Conservation (phyloP, 129 eudicot species). For the Scalesia atractyloides region DNA sequence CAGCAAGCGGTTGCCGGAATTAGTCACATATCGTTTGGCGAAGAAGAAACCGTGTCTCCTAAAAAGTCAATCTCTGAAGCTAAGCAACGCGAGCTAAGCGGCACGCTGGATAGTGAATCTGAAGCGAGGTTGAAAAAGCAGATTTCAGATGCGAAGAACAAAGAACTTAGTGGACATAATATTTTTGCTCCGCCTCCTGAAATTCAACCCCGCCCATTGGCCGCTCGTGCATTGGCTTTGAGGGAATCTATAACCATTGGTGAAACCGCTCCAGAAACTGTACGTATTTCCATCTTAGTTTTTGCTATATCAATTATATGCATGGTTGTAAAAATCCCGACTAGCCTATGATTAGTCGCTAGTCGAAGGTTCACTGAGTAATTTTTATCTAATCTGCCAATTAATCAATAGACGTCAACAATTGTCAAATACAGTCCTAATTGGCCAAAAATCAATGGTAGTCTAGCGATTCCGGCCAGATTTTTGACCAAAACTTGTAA, state of each 20-base stretch:
- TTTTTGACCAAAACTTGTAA: no score
- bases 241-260: slow-evolving; percentile 75
- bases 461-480: no score
- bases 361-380: no score
- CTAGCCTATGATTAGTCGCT: no score
- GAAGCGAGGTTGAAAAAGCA: slow-evolving; percentile 87
- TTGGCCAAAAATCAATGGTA: no score
- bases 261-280: slow-evolving; percentile 52
- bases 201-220: slow-evolving; percentile 75
- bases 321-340: background rate
- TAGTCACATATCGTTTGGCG: slow-evolving; percentile 86
- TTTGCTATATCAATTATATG: background rate
- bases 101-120: slow-evolving; percentile 68
- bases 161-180: slow-evolving; percentile 89
- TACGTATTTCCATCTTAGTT: slow-evolving; percentile 24
- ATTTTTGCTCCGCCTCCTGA: slow-evolving; percentile 96
- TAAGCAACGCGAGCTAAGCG: slow-evolving; percentile 89
- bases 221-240: slow-evolving; percentile 66
- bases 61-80: slow-evolving; percentile 82
- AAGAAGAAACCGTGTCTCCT: slow-evolving; percentile 71
- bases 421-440: no score
- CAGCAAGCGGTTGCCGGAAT: slow-evolving; percentile 89
- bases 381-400: no score
- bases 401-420: no score
- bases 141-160: slow-evolving; percentile 71